Evolutionary conservation across 1,139 yeast species (phyloP).

Genomic region (Scheffersomyces cryptocercus): DNA sequence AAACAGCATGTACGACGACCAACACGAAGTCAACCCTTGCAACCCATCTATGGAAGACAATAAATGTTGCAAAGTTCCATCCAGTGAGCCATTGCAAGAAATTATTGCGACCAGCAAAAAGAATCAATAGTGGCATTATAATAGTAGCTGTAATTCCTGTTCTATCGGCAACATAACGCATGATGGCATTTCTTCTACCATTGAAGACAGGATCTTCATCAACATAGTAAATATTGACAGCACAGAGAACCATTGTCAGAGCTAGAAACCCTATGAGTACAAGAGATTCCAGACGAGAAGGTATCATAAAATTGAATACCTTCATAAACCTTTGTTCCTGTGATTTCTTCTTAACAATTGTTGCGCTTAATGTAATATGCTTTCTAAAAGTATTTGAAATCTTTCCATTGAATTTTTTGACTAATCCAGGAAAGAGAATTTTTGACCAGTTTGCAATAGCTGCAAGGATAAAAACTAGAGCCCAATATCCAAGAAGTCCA

Average conservation of each 20-base stretch:
- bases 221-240: slow-evolving; percentile 18
- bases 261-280: slow-evolving; percentile 12
- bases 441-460: slow-evolving; percentile 15
- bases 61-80: slow-evolving; percentile 31
- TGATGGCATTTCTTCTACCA: slow-evolving; percentile 14
- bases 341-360: slow-evolving; percentile 23
- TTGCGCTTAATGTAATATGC: slow-evolving; percentile 33
- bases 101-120: slow-evolving; percentile 42
- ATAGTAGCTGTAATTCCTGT: slow-evolving; percentile 27
- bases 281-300: slow-evolving; percentile 4
- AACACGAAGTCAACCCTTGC: slow-evolving; percentile 27
- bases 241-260: slow-evolving; percentile 6
- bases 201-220: slow-evolving; percentile 23
- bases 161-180: slow-evolving; percentile 24
- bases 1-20: slow-evolving; percentile 33
- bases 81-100: slow-evolving; percentile 38
- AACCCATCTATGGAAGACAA: slow-evolving; percentile 34
- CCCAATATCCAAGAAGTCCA: slow-evolving; percentile 18
- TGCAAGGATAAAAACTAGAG: background rate
- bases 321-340: slow-evolving; percentile 19
- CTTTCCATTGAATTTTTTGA: slow-evolving; percentile 23
- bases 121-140: slow-evolving; percentile 29
- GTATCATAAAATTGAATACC: slow-evolving; percentile 18
- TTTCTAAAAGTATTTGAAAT: slow-evolving; percentile 27
- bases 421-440: slow-evolving; percentile 25